Evolutionary conservation across 2,329 filamentous ascomycete genomes (phyloP), one percentile per base, ranked within the genome.

Genomic region (Penicillium sp.): DNA sequence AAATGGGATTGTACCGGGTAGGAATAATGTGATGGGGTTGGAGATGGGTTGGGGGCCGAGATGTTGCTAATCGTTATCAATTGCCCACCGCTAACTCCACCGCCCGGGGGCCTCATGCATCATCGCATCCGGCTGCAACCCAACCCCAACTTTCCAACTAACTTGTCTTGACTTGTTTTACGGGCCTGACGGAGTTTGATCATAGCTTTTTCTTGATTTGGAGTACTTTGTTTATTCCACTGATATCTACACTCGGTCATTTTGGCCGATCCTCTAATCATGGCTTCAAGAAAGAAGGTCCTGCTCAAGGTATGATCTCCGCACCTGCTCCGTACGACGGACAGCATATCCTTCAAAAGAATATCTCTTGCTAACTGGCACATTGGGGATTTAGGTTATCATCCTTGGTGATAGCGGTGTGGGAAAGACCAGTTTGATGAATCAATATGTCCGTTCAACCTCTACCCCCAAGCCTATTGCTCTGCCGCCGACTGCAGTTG

Each of bases 341-440:
- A 36, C 43, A 44, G 18, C 19, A 18, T 46, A 39, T 22, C 45
- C 16, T 35, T 14, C 28, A 27, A 33, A 14, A 12, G 1, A 3
- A n/a, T 11, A 1, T 41, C 14, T 19, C 19, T 44, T 40, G 41
- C 56, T 62, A 33, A 60, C 35, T 34, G 29, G 7, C 9, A 25
- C n/a, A 40, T 31, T 25, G 41, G 7, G 50, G 50, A 13, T 29
- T 3, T 65, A 97, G 92, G 91, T 99, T 68, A 99, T 99, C 68
- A 97, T 99, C 75, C 86, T 99, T 63, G 93, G 93, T 64, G 93
- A 99, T 74, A 97, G 92, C 74, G 93, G 93, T 76, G 93, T 99
- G 56, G 93, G 93, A 72, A 99, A 99, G 82, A 99, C 93, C 54
- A 96, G 90, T 75, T 84, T 99, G 82, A 99, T 99, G 93, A 99